phyloP scores from a whole-genome alignment of 2,329 filamentous ascomycete genomes.

The Phoma sp. region DNA sequence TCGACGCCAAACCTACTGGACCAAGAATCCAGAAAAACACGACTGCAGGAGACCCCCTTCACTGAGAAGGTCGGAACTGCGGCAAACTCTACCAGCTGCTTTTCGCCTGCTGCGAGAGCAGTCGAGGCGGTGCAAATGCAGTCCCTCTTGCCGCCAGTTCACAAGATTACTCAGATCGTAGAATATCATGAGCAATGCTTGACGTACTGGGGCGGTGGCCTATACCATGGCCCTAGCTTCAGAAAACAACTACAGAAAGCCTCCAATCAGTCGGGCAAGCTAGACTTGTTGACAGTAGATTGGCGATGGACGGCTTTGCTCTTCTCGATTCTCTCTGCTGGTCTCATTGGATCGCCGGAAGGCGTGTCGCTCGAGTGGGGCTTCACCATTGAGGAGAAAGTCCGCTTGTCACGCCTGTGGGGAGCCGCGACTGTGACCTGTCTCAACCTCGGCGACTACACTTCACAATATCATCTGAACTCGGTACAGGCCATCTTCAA shows the following conservation, averaged over 20 bases:
- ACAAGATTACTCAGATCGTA: conserved; percentile 38
- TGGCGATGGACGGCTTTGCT: conserved; percentile 52
- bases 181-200: conserved; percentile 50
- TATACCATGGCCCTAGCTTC: conserved; percentile 49
- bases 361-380: conserved; percentile 51
- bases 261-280: conserved; percentile 43
- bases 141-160: conserved; percentile 44
- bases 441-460: conserved; percentile 56
- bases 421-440: conserved; percentile 55
- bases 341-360: conserved; percentile 52
- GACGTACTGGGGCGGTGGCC: conserved; percentile 50
- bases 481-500: conserved; percentile 56
- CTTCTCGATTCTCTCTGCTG: conserved; percentile 54
- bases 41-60: conserved; percentile 15
- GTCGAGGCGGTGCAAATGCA: conserved; percentile 43
- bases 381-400: conserved; percentile 51
- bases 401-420: conserved; percentile 53
- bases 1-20: conserved; percentile 23
- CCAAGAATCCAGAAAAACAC: conserved; percentile 24
- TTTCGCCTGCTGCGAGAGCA: conserved; percentile 32
- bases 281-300: conserved; percentile 46
- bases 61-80: conserved; percentile 6
- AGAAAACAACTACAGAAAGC: conserved; percentile 48
- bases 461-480: conserved; percentile 46
- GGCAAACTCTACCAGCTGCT: conserved; percentile 15